A percentile compares a stretch with the other conserved stretches of the same genome.
phyloP scores from a whole-genome alignment of 345 rosid species.

The Pugionium cornutum region DNA sequence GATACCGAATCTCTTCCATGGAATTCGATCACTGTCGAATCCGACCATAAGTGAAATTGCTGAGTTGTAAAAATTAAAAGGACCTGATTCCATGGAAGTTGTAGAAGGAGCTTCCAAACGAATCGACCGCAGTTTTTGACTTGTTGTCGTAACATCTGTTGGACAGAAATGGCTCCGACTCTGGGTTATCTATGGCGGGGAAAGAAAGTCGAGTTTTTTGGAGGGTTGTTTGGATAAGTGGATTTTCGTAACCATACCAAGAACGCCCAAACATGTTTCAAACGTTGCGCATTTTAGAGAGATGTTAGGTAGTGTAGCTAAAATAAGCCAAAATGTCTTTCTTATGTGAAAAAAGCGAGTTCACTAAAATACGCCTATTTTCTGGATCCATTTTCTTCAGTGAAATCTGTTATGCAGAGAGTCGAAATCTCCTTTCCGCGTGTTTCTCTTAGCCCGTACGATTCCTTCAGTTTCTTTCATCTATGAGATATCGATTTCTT shows the following conservation, averaged over 20 bases:
- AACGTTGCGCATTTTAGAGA: slow-evolving; percentile 10
- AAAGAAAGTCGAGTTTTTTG: not conserved
- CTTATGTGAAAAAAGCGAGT: not conserved
- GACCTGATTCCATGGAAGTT: slow-evolving; percentile 43
- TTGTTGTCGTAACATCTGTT: slow-evolving; percentile 25
- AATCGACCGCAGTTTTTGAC: not conserved
- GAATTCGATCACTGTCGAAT: no score
- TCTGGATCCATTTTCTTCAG: not conserved
- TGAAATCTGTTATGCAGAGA: not conserved
- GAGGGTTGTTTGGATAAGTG: slow-evolving; percentile 35
- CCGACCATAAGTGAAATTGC: slow-evolving; percentile 28
- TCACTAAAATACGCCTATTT: not conserved
- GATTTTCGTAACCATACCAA: not conserved
- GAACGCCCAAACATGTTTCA: not conserved
- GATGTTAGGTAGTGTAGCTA: not conserved
- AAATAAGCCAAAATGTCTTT: not conserved
- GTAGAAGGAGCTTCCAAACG: slow-evolving; percentile 43
- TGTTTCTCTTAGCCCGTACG: not conserved
- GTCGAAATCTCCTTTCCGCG: slow-evolving; percentile 1
- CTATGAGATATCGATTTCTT: slow-evolving; percentile 20
- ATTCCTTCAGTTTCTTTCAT: slow-evolving; percentile 2
- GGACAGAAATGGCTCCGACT: slow-evolving; percentile 50
- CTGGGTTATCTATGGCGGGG: slow-evolving; percentile 3
- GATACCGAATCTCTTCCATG: slow-evolving; percentile 31
- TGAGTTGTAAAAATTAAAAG: slow-evolving; percentile 42